Percentiles rank a stretch among this genome's conserved stretches.
These are phyloP conservation scores for Yamadazyma paraphyllophila DNA, from an alignment of 805 yeast species.

Conservation along the genomic window DNA sequence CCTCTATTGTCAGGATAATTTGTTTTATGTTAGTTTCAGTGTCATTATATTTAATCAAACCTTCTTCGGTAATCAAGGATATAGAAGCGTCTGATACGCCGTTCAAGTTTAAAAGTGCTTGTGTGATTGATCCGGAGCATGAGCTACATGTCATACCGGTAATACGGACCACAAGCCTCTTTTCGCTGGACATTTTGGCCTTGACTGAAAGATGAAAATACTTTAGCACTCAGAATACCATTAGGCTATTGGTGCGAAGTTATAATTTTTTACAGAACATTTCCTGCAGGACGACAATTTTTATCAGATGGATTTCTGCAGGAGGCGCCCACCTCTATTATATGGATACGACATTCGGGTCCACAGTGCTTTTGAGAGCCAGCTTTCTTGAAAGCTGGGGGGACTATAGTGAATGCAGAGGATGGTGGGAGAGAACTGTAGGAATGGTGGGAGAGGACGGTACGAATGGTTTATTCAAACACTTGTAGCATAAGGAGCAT, in stretches of 20 bases:
- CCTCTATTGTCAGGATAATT: slow-evolving; percentile 21
- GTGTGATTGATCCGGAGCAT: slow-evolving; percentile 66
- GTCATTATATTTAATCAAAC: slow-evolving; percentile 48
- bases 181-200: neutral
- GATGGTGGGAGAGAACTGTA: no score
- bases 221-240: neutral
- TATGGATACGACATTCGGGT: no score
- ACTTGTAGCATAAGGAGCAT: no score
- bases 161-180: slow-evolving; percentile 7
- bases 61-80: slow-evolving; percentile 73
- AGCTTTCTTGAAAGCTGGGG: no score
- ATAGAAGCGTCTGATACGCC: slow-evolving; percentile 58
- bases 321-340: no score
- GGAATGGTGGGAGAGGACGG: no score
- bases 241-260: neutral
- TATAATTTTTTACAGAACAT: neutral
- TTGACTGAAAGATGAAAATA: no score
- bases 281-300: slow-evolving; percentile 3
- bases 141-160: slow-evolving; percentile 90
- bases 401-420: no score
- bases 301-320: slow-evolving; percentile 1
- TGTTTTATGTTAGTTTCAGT: slow-evolving; percentile 12
- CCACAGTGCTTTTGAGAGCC: no score
- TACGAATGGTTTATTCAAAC: no score
- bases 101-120: slow-evolving; percentile 44